Percentiles rank a stretch among this genome's conserved stretches.
Conservation (phyloP, 176 grass and related monocot species). For the Oryza meyeriana region DNA sequence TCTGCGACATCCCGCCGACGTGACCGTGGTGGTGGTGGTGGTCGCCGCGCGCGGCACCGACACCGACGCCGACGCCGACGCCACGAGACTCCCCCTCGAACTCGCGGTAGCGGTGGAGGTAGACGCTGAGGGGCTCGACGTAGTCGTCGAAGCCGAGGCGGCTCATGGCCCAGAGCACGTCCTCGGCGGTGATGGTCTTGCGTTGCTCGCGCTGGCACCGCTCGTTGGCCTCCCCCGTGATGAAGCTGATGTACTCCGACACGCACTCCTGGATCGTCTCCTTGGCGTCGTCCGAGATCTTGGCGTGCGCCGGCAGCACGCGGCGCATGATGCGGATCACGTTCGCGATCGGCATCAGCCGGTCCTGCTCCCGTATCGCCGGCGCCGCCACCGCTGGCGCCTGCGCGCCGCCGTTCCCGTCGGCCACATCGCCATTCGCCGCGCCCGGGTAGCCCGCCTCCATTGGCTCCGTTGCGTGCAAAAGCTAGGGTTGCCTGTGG, state of each 20-base stretch:
- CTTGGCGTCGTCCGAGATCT: conserved; percentile 74
- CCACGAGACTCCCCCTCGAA: conserved; percentile 56
- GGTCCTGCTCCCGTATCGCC: conserved; percentile 69
- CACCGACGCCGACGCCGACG: background rate
- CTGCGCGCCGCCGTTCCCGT: background rate
- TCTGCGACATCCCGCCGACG: background rate
- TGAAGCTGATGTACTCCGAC: conserved; percentile 90
- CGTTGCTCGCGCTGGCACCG: conserved; percentile 67
- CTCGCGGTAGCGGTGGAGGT: conserved; percentile 70
- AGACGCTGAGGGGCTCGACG: conserved; percentile 57
- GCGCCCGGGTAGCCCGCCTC: conserved; percentile 11
- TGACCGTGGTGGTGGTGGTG: conserved; percentile 17
- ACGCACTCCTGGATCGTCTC: conserved; percentile 80
- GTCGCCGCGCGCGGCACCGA: background rate
- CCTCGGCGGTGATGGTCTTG: conserved; percentile 81
- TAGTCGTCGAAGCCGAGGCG: conserved; percentile 80
- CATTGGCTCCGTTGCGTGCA: conserved; percentile 30
- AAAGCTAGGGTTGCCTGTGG: conserved; percentile 17
- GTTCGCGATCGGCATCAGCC: conserved; percentile 78
- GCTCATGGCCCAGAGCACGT: conserved; percentile 81
- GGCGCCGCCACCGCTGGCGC: background rate
- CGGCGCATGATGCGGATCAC: conserved; percentile 78
- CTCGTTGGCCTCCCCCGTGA: conserved; percentile 89
- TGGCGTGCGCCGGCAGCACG: conserved; percentile 67
- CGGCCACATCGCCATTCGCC: background rate